A percentile compares a stretch with the other conserved stretches of the same genome.
Evolutionary conservation across 1,139 yeast species (phyloP).

Genomic region (Pichia inconspicua): DNA sequence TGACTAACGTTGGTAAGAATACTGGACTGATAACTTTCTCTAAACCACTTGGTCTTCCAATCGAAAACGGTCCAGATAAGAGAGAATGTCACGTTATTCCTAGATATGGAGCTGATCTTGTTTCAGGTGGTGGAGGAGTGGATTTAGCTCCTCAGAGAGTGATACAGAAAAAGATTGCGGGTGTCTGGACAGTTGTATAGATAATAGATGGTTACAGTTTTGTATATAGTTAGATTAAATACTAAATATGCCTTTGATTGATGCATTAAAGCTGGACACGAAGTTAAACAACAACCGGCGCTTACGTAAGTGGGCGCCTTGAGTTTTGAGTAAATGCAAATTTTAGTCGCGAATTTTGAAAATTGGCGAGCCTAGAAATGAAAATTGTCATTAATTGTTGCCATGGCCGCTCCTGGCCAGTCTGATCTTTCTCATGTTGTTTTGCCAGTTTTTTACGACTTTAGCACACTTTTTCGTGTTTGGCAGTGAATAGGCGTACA

Average conservation of each 20-base stretch:
- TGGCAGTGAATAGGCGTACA: too few species aligned
- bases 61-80: constrained; percentile 35
- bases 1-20: constrained; percentile 67
- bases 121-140: constrained; percentile 84
- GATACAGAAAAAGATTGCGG: constrained; percentile 53
- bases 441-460: not conserved
- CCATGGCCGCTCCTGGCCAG: too few species aligned
- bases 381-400: too few species aligned
- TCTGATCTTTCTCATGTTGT: too few species aligned
- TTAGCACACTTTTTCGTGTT: not conserved
- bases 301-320: too few species aligned
- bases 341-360: too few species aligned
- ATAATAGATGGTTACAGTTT: not conserved
- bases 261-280: too few species aligned
- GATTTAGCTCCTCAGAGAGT: constrained; percentile 83
- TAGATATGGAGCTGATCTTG: constrained; percentile 70
- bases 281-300: too few species aligned
- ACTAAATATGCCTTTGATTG: too few species aligned
- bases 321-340: too few species aligned
- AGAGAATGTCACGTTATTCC: constrained; percentile 90
- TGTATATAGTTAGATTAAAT: not conserved
- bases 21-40: constrained; percentile 75
- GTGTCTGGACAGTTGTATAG: constrained; percentile 48
- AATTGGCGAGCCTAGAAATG: too few species aligned
- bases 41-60: constrained; percentile 83